Base-by-base conservation (phyloP, 2,329 filamentous ascomycete genomes). In the Diaporthe sp. region DNA sequence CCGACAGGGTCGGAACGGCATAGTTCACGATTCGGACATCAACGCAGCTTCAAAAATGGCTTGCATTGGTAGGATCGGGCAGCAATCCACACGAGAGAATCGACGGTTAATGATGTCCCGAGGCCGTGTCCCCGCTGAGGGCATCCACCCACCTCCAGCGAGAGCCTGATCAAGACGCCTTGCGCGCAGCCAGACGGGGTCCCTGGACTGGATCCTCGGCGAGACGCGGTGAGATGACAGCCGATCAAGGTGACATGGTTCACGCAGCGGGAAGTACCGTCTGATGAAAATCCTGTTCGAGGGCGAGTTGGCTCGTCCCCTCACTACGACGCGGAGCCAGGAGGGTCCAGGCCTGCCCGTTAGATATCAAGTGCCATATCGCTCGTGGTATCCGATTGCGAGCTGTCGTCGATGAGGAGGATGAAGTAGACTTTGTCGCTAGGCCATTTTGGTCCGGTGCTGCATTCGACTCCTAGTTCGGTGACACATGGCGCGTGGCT, bases 211-310 rank as follows among this genome's bases (percentile, higher is more conserved):
- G 65, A 37, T n/a, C 19, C 31, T 51, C 62, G 19, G 31, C 31
- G 31, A 53, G 44, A 68, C 62, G 28, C 10, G 44, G 46, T 53
- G 46, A 19, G 22, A 68, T 68, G 31, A 53, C 46, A 25, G 46
- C 44, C 46, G 65, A 39, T 28, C n/a, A 53, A 68, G 65, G 46
- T 55, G 65, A 39, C 34, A 69, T 55, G 55, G 49, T n/a, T 25
- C 22, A 39, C 46, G 31, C 34, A 42, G 22, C 65, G 65, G 65
- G 15, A 69, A 69, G 46, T 69, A 25, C 65, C 65, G 65, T 42
- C 49, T 55, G 34, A 55, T 55, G 49, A 25, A 55, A 39, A 28
- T 22, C 22, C 55, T 55, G 34, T 53, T 17, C 49, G 25, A n/a
- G 49, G 65, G n/a, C 34, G 49, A 55, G 49, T 49, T 68, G 65